Evolutionary conservation across 805 yeast genomes (phyloP), one percentile per base, ranked within the genome.

Genomic region (Lipomyces yamanashiensis): DNA sequence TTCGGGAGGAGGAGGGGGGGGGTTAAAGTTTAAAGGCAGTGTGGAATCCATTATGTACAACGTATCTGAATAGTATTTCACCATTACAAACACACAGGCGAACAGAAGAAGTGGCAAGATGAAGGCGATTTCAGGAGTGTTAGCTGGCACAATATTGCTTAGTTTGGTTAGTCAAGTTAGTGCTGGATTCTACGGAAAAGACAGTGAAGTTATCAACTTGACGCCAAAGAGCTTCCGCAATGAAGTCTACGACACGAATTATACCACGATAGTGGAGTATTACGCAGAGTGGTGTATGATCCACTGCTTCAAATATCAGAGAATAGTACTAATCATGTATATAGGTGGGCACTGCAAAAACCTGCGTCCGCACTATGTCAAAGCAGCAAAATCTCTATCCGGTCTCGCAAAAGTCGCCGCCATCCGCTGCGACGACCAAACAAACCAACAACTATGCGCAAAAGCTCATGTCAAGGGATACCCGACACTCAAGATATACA

Each of bases 231-330:
- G 79, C 58, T 92, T 92, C 72, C 85, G 87, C 65, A 82, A 83
- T 61, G 88, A 87, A 54, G 85, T 92, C 2, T 80, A 85, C 49
- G 75, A 80, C 23, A 81, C 96, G 1, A 91, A 91, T 73, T 88
- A 90, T 71, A 88, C 96, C 1, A 77, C 96, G 1, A 70, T 92
- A 62, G 96, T 93, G 61, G 89, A 90, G 80, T 93, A 92, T 79
- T 92, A 90, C 74, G 98, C 98, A 54, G 96, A 98, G 75, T 93
- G 98, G 98, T 66, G 69, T 65, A 63, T 10, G 67, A 10, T 15
- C 19, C 13, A 12, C 28, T 17, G 13, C 33, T n/a, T n/a, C n/a
- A n/a, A n/a, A n/a, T n/a, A n/a, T n/a, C 21, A 5, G 10, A 33
- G 37, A 9, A 17, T 39, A 2, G 21, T 23, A n/a, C 52, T 53